Conservation (phyloP, 78 protist genomes). For the Planoprotostelium fungivorum region DNA sequence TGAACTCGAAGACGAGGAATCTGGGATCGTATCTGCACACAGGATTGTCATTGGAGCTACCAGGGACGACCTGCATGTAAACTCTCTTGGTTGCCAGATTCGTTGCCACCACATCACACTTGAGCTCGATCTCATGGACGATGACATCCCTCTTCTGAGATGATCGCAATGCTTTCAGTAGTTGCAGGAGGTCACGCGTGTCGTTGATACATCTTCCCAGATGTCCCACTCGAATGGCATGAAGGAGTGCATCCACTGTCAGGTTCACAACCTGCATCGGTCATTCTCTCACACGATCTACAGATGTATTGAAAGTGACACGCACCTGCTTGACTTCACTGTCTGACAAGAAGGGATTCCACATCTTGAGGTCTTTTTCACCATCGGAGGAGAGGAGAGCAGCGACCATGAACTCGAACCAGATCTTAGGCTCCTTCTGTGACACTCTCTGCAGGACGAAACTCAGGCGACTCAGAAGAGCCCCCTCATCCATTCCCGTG, state of each 20-base stretch:
- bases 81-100: neutral
- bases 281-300: neutral
- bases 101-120: neutral
- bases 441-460: neutral
- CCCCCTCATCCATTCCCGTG: neutral
- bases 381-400: neutral
- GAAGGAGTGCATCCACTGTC: neutral
- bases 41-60: constrained; percentile 5
- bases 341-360: neutral
- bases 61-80: neutral
- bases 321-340: neutral
- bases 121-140: neutral
- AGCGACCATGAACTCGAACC: neutral
- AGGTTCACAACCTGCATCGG: neutral
- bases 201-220: neutral
- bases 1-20: constrained; percentile 63
- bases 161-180: neutral
- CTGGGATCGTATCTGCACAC: constrained; percentile 56
- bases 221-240: neutral
- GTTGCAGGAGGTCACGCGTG: neutral
- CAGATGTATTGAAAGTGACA: neutral
- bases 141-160: neutral
- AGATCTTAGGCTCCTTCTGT: neutral
- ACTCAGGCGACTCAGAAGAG: neutral
- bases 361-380: neutral